phyloP scores from a whole-genome alignment of 345 rosid species.

The Rhodamnia argentea region DNA sequence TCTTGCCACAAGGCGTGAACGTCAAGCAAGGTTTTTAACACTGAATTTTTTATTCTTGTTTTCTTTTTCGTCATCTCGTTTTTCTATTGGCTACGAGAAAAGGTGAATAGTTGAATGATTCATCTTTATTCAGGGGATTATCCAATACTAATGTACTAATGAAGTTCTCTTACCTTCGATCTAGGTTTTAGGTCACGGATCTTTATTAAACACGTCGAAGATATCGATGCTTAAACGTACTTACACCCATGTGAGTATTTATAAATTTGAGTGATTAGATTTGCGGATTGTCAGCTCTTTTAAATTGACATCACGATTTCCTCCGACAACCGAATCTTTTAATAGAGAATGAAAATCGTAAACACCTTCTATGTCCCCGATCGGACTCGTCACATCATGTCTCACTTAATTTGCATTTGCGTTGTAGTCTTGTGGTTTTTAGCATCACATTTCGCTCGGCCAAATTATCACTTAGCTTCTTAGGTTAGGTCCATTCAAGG shows the following conservation, averaged over 20 bases:
- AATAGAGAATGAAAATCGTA: not conserved
- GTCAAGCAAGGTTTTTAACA: not conserved
- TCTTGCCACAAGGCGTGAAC: not conserved
- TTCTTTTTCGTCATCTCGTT: too few species aligned
- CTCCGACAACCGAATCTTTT: not conserved
- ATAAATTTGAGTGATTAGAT: too few species aligned
- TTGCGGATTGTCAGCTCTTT: too few species aligned
- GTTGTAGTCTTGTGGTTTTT: not conserved
- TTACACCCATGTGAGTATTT: not conserved
- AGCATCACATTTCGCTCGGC: not conserved
- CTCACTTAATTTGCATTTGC: too few species aligned
- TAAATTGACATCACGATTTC: not conserved
- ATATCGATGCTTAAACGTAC: not conserved
- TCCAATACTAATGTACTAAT: not conserved
- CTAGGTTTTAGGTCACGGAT: not conserved
- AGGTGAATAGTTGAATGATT: not conserved
- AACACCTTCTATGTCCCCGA: not conserved
- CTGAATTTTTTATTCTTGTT: not conserved
- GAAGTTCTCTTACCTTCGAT: not conserved
- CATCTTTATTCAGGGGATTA: not conserved
- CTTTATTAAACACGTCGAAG: not conserved
- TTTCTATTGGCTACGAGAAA: too few species aligned
- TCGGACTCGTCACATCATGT: too few species aligned
- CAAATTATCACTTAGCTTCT: not conserved
- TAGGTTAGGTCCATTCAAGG: not conserved